Conservation (phyloP, 441 rosid genomes). For the Jatropha podagrica region DNA sequence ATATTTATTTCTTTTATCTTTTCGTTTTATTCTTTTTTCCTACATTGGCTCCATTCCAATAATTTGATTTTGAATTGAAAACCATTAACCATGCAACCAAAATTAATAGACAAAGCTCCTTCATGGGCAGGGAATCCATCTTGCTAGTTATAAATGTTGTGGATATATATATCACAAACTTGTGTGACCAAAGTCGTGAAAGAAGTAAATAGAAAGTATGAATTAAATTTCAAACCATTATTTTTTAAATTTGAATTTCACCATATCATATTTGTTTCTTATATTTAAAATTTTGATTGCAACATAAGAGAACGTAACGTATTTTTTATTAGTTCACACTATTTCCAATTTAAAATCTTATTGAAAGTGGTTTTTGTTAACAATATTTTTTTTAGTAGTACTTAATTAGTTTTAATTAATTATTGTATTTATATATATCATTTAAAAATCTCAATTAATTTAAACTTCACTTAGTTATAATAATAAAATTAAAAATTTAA, state of each 20-base stretch:
- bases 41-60: background rate
- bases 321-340: background rate
- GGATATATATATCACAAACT: background rate
- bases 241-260: conserved; percentile 13
- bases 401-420: no score
- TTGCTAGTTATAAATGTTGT: background rate
- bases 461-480: no score
- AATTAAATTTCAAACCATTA: no score
- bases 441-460: no score
- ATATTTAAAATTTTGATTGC: background rate
- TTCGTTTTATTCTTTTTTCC: background rate
- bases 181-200: conserved; percentile 3
- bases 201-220: background rate
- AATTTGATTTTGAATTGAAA: conserved; percentile 8
- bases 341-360: background rate
- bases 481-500: no score
- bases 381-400: no score
- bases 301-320: no score
- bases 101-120: background rate
- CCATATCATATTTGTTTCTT: background rate
- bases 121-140: conserved; percentile 3
- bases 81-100: background rate
- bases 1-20: background rate
- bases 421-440: no score
- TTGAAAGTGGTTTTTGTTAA: no score